These are phyloP conservation scores for Entelexis sorbosivorans DNA, from an alignment of 1,139 yeast genomes.

Conservation along the genomic window DNA sequence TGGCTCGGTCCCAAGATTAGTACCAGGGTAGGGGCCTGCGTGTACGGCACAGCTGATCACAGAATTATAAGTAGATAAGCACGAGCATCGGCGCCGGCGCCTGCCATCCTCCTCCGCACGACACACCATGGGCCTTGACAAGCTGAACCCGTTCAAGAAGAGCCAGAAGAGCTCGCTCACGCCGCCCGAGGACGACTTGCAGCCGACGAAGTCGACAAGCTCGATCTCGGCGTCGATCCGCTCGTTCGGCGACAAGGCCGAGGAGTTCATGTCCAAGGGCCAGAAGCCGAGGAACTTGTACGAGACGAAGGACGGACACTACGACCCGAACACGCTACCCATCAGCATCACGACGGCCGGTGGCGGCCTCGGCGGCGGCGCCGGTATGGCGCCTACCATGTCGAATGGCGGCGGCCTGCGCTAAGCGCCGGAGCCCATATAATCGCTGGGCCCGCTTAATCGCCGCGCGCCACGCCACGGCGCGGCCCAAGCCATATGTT, in stretches of 20 bases:
- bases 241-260: constrained; percentile 17
- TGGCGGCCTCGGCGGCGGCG: constrained; percentile 1
- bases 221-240: constrained; percentile 18
- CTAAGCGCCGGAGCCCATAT: not conserved
- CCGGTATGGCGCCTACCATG: not conserved
- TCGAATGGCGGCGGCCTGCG: constrained; percentile 4
- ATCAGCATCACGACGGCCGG: not conserved
- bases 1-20: constrained; percentile 3
- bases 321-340: constrained; percentile 4
- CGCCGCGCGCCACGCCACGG: no score
- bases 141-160: constrained; percentile 22
- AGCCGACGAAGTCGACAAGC: constrained; percentile 21
- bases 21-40: not conserved
- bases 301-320: constrained; percentile 3
- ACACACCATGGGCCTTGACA: constrained; percentile 16
- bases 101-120: not conserved
- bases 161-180: constrained; percentile 1
- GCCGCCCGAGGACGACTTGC: constrained; percentile 13
- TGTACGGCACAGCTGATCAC: constrained; percentile 4
- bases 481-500: no score
- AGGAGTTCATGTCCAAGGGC: constrained; percentile 14
- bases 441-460: not conserved
- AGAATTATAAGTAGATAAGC: constrained; percentile 1
- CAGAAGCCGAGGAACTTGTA: constrained; percentile 10
- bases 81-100: not conserved